Percentiles rank a stretch among this genome's conserved stretches.
These are phyloP conservation scores for Lactarius sanguifluus DNA, from an alignment of 768 basidiomycete genomes.

Conservation along the genomic window DNA sequence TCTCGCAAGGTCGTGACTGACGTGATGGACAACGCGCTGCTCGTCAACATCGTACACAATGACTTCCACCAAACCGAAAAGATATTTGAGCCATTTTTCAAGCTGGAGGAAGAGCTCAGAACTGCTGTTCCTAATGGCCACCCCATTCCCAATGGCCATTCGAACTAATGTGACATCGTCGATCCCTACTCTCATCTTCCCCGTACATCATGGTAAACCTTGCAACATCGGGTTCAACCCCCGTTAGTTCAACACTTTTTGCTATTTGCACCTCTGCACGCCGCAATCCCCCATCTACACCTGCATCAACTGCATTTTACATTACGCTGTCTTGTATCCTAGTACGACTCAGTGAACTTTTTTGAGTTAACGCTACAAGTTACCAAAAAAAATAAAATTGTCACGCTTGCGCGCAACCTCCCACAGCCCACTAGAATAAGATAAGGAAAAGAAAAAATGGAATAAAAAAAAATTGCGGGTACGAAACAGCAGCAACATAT, in stretches of 20 bases:
- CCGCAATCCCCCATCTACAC: conserved; percentile 27
- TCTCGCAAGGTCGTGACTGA: conserved; percentile 73
- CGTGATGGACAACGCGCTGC: conserved; percentile 77
- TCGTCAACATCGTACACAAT: conserved; percentile 97
- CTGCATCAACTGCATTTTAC: conserved; percentile 40
- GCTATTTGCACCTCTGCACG: conserved; percentile 28
- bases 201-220: conserved; percentile 10
- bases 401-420: background rate
- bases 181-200: background rate
- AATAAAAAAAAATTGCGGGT: background rate
- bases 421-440: background rate
- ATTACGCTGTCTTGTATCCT: conserved; percentile 16
- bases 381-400: conserved; percentile 10
- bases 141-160: conserved; percentile 28
- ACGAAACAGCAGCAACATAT: conserved; percentile 1
- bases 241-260: conserved; percentile 28
- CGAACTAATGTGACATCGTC: no score
- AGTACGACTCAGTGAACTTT: conserved; percentile 7
- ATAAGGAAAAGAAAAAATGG: background rate
- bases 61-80: conserved; percentile 83
- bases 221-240: conserved; percentile 28
- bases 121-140: conserved; percentile 16
- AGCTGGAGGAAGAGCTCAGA: conserved; percentile 64
- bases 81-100: conserved; percentile 86
- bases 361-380: conserved; percentile 3